Evolutionary conservation across 129 eudicot species (phyloP).

Genomic region (Arctium lappa): DNA sequence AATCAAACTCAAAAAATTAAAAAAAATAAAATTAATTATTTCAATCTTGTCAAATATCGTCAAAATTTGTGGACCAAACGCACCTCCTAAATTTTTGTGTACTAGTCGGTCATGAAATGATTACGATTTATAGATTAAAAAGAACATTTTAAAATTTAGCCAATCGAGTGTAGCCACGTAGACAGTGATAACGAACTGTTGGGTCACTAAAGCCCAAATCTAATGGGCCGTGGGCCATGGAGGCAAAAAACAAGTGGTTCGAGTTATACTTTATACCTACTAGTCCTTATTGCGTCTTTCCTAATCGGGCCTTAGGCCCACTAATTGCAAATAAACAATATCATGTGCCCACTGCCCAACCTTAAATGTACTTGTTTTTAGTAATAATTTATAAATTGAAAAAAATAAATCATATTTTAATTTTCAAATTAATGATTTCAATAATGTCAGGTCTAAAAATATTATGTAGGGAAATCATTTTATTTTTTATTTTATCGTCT

Average conservation of each 20-base stretch:
- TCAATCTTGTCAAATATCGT: background rate
- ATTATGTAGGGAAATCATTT: too few species aligned
- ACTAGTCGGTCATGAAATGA: background rate
- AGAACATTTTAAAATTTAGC: background rate
- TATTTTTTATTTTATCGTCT: too few species aligned
- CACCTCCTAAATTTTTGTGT: background rate
- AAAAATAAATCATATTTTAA: too few species aligned
- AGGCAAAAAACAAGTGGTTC: conserved; percentile 12
- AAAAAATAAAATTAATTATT: background rate
- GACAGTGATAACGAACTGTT: conserved; percentile 1
- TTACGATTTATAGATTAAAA: background rate
- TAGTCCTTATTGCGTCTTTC: conserved; percentile 12
- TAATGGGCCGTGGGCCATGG: conserved; percentile 15
- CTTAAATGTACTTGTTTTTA: conserved; percentile 26
- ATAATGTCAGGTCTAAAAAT: background rate
- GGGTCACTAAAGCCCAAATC: conserved; percentile 23
- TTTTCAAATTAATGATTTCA: background rate
- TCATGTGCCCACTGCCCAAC: conserved; percentile 21
- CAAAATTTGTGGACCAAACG: background rate
- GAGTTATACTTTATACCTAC: background rate
- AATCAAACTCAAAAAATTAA: background rate
- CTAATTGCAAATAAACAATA: conserved; percentile 11
- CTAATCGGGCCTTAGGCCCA: conserved; percentile 23
- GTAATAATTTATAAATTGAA: background rate
- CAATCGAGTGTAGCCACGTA: background rate